Evolutionary conservation across 495 filamentous ascomycete genomes (phyloP).

Genomic region (Daldinia caldariorum): DNA sequence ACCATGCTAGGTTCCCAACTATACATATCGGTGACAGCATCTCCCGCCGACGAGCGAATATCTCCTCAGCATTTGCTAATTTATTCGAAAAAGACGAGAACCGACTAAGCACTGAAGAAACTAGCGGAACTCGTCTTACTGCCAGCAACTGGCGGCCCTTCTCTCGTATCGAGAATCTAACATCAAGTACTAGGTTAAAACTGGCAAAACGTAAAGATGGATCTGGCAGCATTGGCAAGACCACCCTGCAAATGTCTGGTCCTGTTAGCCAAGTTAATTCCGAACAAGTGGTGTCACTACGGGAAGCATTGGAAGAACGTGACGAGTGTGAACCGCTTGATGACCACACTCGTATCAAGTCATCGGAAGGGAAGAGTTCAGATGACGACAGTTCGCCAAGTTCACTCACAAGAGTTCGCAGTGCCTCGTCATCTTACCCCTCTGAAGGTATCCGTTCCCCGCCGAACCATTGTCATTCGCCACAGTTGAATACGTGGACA

Average conservation of each 20-base stretch:
- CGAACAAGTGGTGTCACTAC: constrained; percentile 6
- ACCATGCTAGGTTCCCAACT: constrained; percentile 29
- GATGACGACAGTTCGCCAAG: background rate
- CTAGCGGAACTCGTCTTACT: background rate
- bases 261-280: background rate
- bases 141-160: constrained; percentile 16
- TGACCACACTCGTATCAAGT: background rate
- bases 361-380: background rate
- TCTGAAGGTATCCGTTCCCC: constrained; percentile 48
- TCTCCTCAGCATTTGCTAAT: constrained; percentile 41
- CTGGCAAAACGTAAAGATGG: background rate
- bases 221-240: background rate
- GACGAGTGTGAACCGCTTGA: background rate
- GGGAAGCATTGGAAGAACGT: background rate
- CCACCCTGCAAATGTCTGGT: background rate
- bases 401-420: constrained; percentile 22
- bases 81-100: constrained; percentile 44
- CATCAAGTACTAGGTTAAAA: constrained; percentile 6
- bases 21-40: constrained; percentile 32
- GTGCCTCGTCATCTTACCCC: constrained; percentile 45
- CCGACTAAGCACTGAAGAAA: background rate
- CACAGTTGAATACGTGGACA: constrained; percentile 29
- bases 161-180: constrained; percentile 27
- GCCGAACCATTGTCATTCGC: constrained; percentile 22
- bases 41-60: constrained; percentile 31